phyloP scores from a whole-genome alignment of 2,329 filamentous ascomycete genomes.

The Meredithiella fracta region DNA sequence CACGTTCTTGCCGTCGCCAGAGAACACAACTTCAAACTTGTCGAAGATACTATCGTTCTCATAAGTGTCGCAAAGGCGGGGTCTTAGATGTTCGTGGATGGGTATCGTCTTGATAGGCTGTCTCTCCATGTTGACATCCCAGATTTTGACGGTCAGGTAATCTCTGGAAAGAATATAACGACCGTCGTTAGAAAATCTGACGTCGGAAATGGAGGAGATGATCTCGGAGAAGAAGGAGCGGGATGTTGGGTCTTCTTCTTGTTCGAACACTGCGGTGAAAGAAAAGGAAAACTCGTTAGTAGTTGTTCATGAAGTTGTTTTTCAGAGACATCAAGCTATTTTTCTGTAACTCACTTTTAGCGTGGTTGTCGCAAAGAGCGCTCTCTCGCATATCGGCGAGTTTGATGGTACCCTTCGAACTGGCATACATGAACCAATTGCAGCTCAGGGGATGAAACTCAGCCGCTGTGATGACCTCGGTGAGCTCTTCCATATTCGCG shows the following conservation, averaged over 20 bases:
- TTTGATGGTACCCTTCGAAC: slow-evolving; percentile 97
- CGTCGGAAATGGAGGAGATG: slow-evolving; percentile 97
- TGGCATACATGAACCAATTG: slow-evolving; percentile 99
- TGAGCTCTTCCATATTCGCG: slow-evolving; percentile 98
- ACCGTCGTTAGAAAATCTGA: slow-evolving; percentile 91
- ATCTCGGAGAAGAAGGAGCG: slow-evolving; percentile 99
- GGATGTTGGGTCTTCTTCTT: slow-evolving; percentile 94
- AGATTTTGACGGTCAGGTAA: slow-evolving; percentile 98
- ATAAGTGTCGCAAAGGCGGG: slow-evolving; percentile 90
- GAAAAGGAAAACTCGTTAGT: neutral
- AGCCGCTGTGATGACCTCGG: slow-evolving; percentile 94
- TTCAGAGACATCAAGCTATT: slow-evolving; percentile 2
- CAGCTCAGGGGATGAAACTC: slow-evolving; percentile 95
- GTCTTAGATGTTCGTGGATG: slow-evolving; percentile 91
- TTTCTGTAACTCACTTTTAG: slow-evolving; percentile 50
- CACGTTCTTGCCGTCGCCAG: slow-evolving; percentile 92
- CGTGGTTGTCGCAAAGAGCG: slow-evolving; percentile 86
- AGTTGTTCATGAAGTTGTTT: too few relatives aligned
- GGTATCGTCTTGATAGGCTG: slow-evolving; percentile 97
- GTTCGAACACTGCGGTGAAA: slow-evolving; percentile 65
- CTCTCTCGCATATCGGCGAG: slow-evolving; percentile 96
- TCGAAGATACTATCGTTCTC: slow-evolving; percentile 99
- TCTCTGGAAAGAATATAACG: slow-evolving; percentile 95
- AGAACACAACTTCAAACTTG: slow-evolving; percentile 99
- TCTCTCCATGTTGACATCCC: slow-evolving; percentile 98